These are phyloP conservation scores for Gorgonomyces haynaldii DNA, from an alignment of 192 early-diverging fungal genomes.

Conservation along the genomic window DNA sequence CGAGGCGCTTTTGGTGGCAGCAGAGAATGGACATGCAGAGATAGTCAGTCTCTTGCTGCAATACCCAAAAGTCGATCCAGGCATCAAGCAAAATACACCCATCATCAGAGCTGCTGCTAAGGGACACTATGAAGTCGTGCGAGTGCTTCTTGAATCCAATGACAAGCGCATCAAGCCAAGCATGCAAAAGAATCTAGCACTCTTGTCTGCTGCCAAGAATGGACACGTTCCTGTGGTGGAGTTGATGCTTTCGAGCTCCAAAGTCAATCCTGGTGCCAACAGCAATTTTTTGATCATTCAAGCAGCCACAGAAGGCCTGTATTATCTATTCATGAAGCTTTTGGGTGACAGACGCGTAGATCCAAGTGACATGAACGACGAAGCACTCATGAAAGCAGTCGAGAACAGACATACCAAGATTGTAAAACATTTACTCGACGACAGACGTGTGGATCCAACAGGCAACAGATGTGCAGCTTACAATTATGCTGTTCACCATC, in stretches of 20 bases:
- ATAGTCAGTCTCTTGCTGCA: background rate
- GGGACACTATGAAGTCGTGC: background rate
- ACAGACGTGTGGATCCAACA: slow-evolving; percentile 12
- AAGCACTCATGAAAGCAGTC: slow-evolving; percentile 4
- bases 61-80: background rate
- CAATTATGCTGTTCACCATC: too few species aligned
- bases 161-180: background rate
- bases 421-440: slow-evolving; percentile 8
- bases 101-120: background rate
- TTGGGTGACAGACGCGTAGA: slow-evolving; percentile 8
- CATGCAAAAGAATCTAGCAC: background rate
- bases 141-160: background rate
- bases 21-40: background rate
- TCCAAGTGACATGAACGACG: slow-evolving; percentile 1
- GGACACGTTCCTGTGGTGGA: background rate
- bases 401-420: background rate
- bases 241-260: background rate
- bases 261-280: slow-evolving; percentile 3
- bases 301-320: background rate
- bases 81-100: background rate
- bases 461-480: too few species aligned
- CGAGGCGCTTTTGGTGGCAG: background rate
- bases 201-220: background rate
- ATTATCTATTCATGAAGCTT: background rate
- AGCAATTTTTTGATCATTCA: background rate